These are phyloP conservation scores for Thermothielavioides terrestris DNA, from an alignment of 495 filamentous ascomycete genomes.

Conservation along the genomic window DNA sequence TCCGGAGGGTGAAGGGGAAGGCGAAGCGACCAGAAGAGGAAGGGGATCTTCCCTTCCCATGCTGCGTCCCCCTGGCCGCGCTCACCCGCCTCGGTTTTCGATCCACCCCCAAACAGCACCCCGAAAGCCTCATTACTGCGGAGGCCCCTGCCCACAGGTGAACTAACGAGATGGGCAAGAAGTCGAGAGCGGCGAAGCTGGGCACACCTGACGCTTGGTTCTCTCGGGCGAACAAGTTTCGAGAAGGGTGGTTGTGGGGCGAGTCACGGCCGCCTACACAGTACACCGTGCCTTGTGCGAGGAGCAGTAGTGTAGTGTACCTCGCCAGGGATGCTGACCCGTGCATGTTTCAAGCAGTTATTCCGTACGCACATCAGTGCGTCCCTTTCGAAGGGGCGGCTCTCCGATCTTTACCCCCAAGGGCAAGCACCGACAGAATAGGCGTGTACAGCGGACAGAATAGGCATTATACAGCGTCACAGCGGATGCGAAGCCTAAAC, in stretches of 20 bases:
- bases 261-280: neutral
- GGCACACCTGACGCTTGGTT: neutral
- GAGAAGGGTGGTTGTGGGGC: neutral
- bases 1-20: neutral
- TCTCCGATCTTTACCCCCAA: conserved; percentile 19
- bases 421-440: conserved; percentile 12
- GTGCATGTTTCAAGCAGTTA: conserved; percentile 9
- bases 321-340: neutral
- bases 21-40: conserved; percentile 6
- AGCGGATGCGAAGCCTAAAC: neutral
- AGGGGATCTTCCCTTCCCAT: conserved; percentile 11
- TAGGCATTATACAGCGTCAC: neutral
- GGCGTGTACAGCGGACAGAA: neutral
- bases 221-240: neutral
- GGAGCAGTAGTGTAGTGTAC: neutral
- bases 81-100: neutral
- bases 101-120: neutral
- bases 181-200: neutral
- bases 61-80: neutral
- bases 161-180: neutral
- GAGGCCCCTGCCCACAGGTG: neutral
- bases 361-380: conserved; percentile 9
- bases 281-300: too few species aligned
- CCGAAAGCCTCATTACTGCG: neutral
- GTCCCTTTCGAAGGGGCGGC: too few species aligned